Percentiles rank a stretch among this genome's conserved stretches.
Evolutionary conservation across 225 moss, liverwort and hornwort genomes (phyloP).

Genomic region (Neckera pumila): DNA sequence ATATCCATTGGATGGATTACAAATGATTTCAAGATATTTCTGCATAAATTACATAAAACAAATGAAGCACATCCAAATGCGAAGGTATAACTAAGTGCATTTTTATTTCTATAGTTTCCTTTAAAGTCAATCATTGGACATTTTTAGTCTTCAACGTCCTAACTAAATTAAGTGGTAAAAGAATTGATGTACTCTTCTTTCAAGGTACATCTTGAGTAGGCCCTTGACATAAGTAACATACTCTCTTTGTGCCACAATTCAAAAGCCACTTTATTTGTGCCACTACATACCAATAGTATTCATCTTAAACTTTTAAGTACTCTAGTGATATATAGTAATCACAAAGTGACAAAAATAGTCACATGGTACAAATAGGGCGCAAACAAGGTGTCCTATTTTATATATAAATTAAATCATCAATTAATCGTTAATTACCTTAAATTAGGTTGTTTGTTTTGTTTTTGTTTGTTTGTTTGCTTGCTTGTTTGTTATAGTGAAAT

Average conservation of each 20-base stretch:
- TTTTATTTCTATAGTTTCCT: background rate
- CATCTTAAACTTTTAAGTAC: background rate
- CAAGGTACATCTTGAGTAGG: background rate
- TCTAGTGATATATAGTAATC: background rate
- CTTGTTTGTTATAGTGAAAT: too few species aligned
- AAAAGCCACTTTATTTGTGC: too few species aligned
- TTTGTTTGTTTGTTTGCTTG: too few species aligned
- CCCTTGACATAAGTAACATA: accelerated
- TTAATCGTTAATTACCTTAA: too few species aligned
- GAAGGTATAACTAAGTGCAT: background rate
- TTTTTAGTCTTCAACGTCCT: background rate
- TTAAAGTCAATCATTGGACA: background rate
- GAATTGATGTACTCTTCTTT: background rate
- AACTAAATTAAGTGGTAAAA: accelerated
- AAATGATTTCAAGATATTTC: background rate
- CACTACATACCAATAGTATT: background rate
- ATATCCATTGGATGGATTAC: background rate
- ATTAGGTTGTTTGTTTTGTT: too few species aligned
- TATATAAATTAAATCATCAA: too few species aligned
- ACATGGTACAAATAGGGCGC: background rate
- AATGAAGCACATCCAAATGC: background rate
- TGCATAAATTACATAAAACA: background rate
- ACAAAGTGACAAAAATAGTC: background rate
- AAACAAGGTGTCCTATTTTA: background rate
- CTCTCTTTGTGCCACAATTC: background rate